These are phyloP conservation scores for Coffea canephora DNA, from an alignment of 257 asterid genomes.

Conservation along the genomic window DNA sequence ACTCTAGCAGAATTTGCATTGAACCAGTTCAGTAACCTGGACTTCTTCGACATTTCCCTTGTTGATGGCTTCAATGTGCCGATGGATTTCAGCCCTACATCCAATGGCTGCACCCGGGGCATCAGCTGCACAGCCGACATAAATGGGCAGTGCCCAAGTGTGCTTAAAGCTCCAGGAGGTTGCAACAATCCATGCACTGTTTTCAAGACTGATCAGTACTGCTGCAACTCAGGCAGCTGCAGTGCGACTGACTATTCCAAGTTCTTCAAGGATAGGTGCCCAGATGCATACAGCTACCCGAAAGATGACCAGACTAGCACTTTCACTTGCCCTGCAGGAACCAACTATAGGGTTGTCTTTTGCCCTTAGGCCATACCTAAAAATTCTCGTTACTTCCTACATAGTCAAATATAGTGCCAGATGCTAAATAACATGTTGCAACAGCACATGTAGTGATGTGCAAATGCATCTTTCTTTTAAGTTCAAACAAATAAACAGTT, in stretches of 20 bases:
- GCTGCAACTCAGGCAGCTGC: conserved; percentile 64
- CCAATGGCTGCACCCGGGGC: conserved; percentile 20
- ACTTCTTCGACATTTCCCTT: conserved; percentile 56
- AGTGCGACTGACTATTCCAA: conserved; percentile 46
- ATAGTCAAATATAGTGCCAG: no score
- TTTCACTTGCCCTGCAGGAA: conserved; percentile 23
- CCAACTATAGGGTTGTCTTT: conserved; percentile 30
- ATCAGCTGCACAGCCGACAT: conserved; percentile 53
- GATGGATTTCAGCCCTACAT: conserved; percentile 20
- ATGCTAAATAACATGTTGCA: neutral
- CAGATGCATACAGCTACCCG: conserved; percentile 45
- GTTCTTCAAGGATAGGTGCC: conserved; percentile 61
- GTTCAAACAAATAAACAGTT: no score
- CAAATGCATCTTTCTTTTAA: neutral
- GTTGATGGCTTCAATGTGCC: conserved; percentile 71
- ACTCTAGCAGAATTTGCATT: conserved; percentile 54
- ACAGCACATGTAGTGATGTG: neutral
- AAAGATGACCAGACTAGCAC: conserved; percentile 33
- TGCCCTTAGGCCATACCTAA: conserved; percentile 25
- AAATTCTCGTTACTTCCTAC: no score
- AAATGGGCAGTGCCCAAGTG: conserved; percentile 48
- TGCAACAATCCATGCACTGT: conserved; percentile 84
- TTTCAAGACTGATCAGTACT: conserved; percentile 50
- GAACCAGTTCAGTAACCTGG: conserved; percentile 40
- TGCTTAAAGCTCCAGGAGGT: conserved; percentile 56